Conservation (phyloP, 2,329 filamentous ascomycete species). For the Aureobasidium vineae region DNA sequence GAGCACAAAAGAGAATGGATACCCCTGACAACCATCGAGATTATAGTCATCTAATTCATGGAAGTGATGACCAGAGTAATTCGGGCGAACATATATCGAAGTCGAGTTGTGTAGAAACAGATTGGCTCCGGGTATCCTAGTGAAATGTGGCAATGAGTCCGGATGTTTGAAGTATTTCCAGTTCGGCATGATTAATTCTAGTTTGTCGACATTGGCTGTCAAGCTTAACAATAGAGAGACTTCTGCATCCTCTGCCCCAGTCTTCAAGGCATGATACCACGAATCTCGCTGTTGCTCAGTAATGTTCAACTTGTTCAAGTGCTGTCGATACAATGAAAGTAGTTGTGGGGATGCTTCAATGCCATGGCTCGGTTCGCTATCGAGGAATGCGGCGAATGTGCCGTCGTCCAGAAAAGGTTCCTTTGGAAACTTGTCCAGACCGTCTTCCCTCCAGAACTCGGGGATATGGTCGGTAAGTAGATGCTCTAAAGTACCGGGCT, state of each 20-base stretch:
- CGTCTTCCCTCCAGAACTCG: not conserved
- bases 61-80: not conserved
- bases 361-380: not conserved
- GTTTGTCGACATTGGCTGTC: not conserved
- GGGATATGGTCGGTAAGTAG: not conserved
- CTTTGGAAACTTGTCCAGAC: not conserved
- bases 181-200: conserved; percentile 1
- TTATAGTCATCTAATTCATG: not conserved
- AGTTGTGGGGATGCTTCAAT: not conserved
- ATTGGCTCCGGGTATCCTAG: not conserved
- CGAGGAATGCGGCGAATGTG: not conserved
- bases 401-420: not conserved
- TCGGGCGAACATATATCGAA: not conserved
- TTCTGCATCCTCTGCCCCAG: not conserved
- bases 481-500: not conserved
- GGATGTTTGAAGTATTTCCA: not conserved
- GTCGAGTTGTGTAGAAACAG: not conserved
- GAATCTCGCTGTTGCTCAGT: not conserved
- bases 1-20: not conserved
- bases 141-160: not conserved
- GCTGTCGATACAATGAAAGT: not conserved
- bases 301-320: not conserved
- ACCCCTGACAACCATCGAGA: not conserved
- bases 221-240: not conserved
- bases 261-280: not conserved